phyloP scores from a whole-genome alignment of 2,329 filamentous ascomycete genomes.

The Niveomyces coronatus region DNA sequence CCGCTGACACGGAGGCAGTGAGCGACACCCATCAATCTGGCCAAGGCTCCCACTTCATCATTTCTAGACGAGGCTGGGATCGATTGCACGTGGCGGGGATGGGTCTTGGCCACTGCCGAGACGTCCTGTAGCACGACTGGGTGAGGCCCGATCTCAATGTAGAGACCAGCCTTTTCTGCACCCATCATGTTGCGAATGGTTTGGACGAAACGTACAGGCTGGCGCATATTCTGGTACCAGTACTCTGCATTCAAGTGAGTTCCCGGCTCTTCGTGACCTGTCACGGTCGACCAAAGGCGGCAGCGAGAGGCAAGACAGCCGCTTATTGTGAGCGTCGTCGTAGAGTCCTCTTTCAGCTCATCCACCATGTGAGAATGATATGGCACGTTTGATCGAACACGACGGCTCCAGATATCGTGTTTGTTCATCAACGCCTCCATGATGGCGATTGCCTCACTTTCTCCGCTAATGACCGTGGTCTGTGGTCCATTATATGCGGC shows the following conservation, averaged over 20 bases:
- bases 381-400: neutral
- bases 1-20: neutral
- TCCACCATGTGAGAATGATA: neutral
- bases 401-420: neutral
- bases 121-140: neutral
- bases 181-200: neutral
- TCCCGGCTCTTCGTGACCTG: neutral
- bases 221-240: neutral
- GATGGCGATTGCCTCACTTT: neutral
- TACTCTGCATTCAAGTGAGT: neutral
- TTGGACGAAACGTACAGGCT: neutral
- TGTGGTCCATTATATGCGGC: neutral
- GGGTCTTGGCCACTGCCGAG: neutral
- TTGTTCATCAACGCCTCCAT: neutral
- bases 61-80: neutral
- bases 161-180: neutral
- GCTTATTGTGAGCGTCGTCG: too few relatives aligned
- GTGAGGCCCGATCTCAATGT: neutral
- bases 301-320: neutral
- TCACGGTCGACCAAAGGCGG: neutral
- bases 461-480: neutral
- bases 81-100: neutral
- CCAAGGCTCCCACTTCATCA: neutral
- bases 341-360: neutral
- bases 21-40: neutral